Base-by-base conservation (phyloP, 306 rosid genomes). In the Canavalia ensiformis region DNA sequence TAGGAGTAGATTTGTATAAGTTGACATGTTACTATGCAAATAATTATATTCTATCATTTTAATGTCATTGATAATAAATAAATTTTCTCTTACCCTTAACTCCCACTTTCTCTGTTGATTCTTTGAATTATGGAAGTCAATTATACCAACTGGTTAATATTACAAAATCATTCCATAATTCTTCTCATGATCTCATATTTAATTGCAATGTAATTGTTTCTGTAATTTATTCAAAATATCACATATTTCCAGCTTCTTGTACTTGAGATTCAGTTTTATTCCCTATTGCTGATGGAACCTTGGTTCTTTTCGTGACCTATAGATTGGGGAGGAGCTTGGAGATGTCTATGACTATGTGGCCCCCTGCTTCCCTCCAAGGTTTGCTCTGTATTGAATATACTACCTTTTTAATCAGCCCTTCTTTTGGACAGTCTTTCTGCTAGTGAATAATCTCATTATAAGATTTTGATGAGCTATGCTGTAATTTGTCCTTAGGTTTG, bases 331-430 rank as follows among this genome's bases (percentile, higher is more conserved):
- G 79, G 99, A 95, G 83, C 99, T 95, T 80, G 99, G 97, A 75
- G 97, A 93, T 85, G 85, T 95, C 76, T 95, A 91, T 50, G 99
- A 95, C 67, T 88, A 89, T 44, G 96, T 93, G 28, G 99, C 99
- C 34, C 99, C 98, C 72, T 95, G 98, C 87, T 95, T 95, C 65
- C 98, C 97, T 83, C 99, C 99, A 72, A 95, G 99, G 99, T 95
- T 50, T 62, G 90, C 50, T 37, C 41, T 73, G 18, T 83, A 30
- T 72, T 55, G 69, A 85, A 49, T 80, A 64, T 80, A 54, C 64
- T 75, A 10, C 58, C 64, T 68, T 72, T 80, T 56, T n/a, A 58
- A 42, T n/a, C 12, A 64, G 79, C 18, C 28, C 33, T 60, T 68
- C 64, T 68, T 85, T 46, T 52, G 46, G 68, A 68, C 56, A 42